Percentiles rank a stretch among this genome's conserved stretches.
Conservation (phyloP, 2,329 filamentous ascomycete species). For the Ampelomyces quisqualis region DNA sequence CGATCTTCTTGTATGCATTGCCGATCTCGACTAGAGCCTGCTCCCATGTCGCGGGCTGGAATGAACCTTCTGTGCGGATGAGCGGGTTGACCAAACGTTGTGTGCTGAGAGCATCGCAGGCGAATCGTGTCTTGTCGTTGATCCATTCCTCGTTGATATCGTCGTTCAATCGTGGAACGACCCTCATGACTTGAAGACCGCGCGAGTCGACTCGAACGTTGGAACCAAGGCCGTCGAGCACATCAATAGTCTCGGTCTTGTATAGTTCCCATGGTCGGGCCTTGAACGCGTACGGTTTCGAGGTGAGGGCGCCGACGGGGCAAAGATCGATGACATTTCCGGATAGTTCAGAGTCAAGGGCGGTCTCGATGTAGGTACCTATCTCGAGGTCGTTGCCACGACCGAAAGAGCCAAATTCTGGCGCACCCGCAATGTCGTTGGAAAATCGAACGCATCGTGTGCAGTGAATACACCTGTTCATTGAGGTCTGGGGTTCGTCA, state of each 20-base stretch:
- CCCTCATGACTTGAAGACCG: conserved; percentile 93
- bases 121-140: conserved; percentile 96
- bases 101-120: conserved; percentile 93
- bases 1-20: conserved; percentile 74
- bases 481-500: conserved; percentile 68
- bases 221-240: conserved; percentile 87
- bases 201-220: conserved; percentile 93
- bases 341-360: conserved; percentile 90
- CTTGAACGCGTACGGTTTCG: conserved; percentile 97
- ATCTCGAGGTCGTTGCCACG: conserved; percentile 98
- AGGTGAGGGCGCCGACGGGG: conserved; percentile 92
- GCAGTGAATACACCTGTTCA: conserved; percentile 99
- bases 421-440: conserved; percentile 94
- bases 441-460: conserved; percentile 96
- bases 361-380: conserved; percentile 93
- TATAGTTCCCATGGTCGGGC: conserved; percentile 96
- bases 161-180: conserved; percentile 90
- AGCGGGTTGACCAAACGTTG: conserved; percentile 92
- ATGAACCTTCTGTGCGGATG: conserved; percentile 83
- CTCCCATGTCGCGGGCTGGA: conserved; percentile 92
- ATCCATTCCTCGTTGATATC: conserved; percentile 99
- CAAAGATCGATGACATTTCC: conserved; percentile 98
- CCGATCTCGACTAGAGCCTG: conserved; percentile 88
- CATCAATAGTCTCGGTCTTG: conserved; percentile 93
- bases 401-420: conserved; percentile 90